A percentile compares a stretch with the other conserved stretches of the same genome.
These are phyloP conservation scores for Candida maris DNA, from an alignment of 805 yeast species.

Conservation along the genomic window DNA sequence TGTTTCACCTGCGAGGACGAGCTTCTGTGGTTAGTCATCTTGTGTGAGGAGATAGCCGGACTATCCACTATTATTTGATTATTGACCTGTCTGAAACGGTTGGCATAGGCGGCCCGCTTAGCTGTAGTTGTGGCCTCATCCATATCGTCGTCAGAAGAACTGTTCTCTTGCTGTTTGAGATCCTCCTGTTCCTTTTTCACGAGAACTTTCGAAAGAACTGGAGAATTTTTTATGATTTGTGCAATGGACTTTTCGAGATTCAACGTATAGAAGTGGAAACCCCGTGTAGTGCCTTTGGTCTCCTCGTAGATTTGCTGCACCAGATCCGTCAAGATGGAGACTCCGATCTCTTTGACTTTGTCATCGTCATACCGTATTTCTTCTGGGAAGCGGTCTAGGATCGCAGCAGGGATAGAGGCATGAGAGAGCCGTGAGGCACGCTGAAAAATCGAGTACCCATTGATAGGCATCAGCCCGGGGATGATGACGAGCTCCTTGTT, in stretches of 20 bases:
- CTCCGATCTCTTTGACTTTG: constrained; percentile 77
- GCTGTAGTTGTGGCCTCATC: constrained; percentile 26
- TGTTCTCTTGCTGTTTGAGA: constrained; percentile 26
- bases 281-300: constrained; percentile 59
- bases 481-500: constrained; percentile 50
- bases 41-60: constrained; percentile 13
- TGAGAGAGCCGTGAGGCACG: constrained; percentile 88
- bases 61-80: constrained; percentile 30
- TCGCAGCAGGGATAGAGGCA: constrained; percentile 67
- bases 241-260: constrained; percentile 93
- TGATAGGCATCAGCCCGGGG: constrained; percentile 91
- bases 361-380: constrained; percentile 69
- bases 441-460: constrained; percentile 74
- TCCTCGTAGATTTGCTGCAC: constrained; percentile 52
- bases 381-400: constrained; percentile 53
- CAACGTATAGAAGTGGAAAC: constrained; percentile 89
- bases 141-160: constrained; percentile 32
- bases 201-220: constrained; percentile 47
- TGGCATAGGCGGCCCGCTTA: constrained; percentile 35
- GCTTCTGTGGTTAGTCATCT: constrained; percentile 12
- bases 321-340: constrained; percentile 63
- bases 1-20: constrained; percentile 44
- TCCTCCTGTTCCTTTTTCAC: constrained; percentile 35
- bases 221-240: constrained; percentile 65
- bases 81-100: constrained; percentile 28